Base-by-base conservation (phyloP, 2,329 filamentous ascomycete genomes). In the Ceratocystis papillata region DNA sequence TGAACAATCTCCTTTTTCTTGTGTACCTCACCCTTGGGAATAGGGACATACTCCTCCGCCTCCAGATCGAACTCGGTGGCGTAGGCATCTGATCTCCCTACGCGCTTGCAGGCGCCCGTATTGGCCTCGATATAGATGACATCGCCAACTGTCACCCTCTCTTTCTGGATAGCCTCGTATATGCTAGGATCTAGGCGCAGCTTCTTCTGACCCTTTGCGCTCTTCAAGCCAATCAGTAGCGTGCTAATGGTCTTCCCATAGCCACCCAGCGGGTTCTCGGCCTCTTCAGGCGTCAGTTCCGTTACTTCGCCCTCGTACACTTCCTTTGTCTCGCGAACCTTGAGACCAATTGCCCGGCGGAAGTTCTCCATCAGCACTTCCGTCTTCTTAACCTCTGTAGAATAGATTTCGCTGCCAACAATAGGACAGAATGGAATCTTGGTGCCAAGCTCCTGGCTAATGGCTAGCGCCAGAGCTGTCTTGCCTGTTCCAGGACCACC, bases 1-100 rank as follows among this genome's bases (percentile, higher is more conserved):
- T 99, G 94, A 45, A 99, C 94, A 71, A 99, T 96, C 78, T 99
- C 94, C 81, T 99, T 99, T 85, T 96, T 97, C 84, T 99, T 99
- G 81, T 97, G 94, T 65, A 99, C 94, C 73, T 99, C 94, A 67
- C 94, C 94, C 80, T 99, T 99, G 67, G 94, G 94, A 69, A 99
- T 95, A 5, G 94, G 94, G 70, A 99, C 94, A 76, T 99, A 99
- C 78, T 99, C 94, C 77, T 99, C 94, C 1, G 94, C 94, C 79
- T 99, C 94, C 62, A 99, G 85, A 75, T 99, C 94, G 75, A 99
- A 99, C 76, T 99, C 94, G 63, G 94, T 99, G 33, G 92, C 93
- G 76, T 97, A 97, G 33, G 94, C 94, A 75, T 99, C 94, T 59
- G 90, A 96, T 73, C 94, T 84, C 63, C 94, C 94, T 10, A 99